phyloP scores from a whole-genome alignment of 148 eudicot genomes.

The Salicornia ramosissima region DNA sequence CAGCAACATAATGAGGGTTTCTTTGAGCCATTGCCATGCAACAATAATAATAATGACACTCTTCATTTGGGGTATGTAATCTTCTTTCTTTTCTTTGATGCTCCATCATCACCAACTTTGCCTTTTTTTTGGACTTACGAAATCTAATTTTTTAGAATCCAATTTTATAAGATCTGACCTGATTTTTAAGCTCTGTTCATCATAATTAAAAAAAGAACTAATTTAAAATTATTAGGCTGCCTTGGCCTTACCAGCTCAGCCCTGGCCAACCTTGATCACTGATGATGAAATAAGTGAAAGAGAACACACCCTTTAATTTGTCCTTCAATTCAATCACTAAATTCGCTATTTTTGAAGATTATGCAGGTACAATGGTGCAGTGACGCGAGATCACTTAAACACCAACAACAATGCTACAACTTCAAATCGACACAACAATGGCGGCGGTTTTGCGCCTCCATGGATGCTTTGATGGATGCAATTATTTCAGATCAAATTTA shows the following conservation, averaged over 20 bases:
- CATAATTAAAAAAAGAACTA: no score
- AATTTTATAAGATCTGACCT: no score
- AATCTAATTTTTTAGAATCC: no score
- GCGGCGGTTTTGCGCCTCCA: slow-evolving; percentile 13
- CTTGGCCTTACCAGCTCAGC: no score
- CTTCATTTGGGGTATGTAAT: slow-evolving; percentile 14
- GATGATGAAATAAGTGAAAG: no score
- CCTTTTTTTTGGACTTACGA: not conserved
- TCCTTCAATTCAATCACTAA: not conserved
- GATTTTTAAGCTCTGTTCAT: no score
- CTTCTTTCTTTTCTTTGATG: not conserved
- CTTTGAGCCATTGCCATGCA: slow-evolving; percentile 34
- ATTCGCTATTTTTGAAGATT: not conserved
- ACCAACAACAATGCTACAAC: slow-evolving; percentile 31
- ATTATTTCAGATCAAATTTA: not conserved
- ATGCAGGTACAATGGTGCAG: slow-evolving; percentile 16
- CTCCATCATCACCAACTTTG: not conserved
- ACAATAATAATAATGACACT: slow-evolving; percentile 23
- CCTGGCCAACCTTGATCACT: no score
- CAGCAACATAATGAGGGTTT: slow-evolving; percentile 26
- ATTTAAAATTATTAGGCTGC: no score
- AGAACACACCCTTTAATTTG: no score
- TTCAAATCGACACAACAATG: slow-evolving; percentile 18
- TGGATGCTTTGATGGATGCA: slow-evolving; percentile 29
- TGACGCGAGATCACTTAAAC: slow-evolving; percentile 19